phyloP scores from a whole-genome alignment of 441 rosid genomes.

The Erysimum pusillum region DNA sequence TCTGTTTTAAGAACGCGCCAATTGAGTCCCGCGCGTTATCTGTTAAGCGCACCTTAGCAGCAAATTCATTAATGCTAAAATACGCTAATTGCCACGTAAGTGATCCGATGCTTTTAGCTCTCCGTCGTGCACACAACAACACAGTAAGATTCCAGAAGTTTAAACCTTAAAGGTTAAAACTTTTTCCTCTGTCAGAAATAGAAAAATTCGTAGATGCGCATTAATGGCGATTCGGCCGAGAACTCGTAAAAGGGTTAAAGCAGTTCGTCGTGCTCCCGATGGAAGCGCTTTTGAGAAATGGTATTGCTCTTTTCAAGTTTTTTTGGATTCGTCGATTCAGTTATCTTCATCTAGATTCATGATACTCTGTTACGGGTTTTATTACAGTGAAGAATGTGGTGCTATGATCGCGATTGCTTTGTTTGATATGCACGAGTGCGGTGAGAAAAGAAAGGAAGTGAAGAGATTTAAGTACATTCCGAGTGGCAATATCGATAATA shows the following conservation, averaged over 20 bases:
- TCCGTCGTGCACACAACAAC: constrained; percentile 1
- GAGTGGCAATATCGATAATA: constrained; percentile 39
- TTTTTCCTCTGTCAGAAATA: constrained; percentile 33
- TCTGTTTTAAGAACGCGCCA: constrained; percentile 36
- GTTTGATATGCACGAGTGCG: constrained; percentile 80
- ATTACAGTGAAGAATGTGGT: constrained; percentile 63
- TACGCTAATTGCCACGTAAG: constrained; percentile 34
- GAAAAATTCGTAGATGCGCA: constrained; percentile 44
- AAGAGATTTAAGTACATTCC: constrained; percentile 69
- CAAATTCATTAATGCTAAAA: neutral
- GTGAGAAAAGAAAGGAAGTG: constrained; percentile 50
- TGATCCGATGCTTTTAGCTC: neutral
- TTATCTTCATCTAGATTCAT: constrained; percentile 20
- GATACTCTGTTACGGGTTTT: constrained; percentile 25
- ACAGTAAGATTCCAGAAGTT: neutral
- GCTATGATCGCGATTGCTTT: constrained; percentile 62
- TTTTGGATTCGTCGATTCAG: neutral
- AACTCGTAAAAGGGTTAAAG: constrained; percentile 71
- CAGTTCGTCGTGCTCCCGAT: constrained; percentile 71
- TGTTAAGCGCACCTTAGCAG: constrained; percentile 29
- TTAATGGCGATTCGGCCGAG: constrained; percentile 68
- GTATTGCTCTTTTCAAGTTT: constrained; percentile 39
- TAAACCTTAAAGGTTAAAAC: constrained; percentile 5
- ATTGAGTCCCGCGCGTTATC: constrained; percentile 32
- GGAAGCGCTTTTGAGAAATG: constrained; percentile 82